A percentile compares a stretch with the other conserved stretches of the same genome.
Evolutionary conservation across 805 yeast species (phyloP).

Genomic region (Ogataea trehaloabstinens): DNA sequence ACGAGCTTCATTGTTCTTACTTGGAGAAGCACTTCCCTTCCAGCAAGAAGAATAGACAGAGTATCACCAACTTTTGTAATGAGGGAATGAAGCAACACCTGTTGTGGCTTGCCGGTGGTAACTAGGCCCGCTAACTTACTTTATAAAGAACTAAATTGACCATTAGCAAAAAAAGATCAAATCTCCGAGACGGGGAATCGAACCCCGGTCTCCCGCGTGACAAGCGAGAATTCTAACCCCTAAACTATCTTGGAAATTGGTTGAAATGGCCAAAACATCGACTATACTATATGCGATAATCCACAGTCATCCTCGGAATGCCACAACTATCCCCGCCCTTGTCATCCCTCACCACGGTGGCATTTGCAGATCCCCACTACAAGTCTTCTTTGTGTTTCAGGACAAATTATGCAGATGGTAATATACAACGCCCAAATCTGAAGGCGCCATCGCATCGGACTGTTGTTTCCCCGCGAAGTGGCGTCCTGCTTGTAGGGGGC

Average conservation of each 20-base stretch:
- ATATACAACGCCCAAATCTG: too few relatives aligned
- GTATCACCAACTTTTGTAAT: slow-evolving; percentile 22
- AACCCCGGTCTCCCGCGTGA: slow-evolving; percentile 45
- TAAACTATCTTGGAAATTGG: slow-evolving; percentile 37
- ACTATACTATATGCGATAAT: background rate
- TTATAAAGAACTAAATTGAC: background rate
- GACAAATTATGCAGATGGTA: too few relatives aligned
- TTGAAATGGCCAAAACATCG: background rate
- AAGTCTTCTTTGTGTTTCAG: too few relatives aligned
- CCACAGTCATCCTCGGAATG: too few relatives aligned
- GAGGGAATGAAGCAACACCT: slow-evolving; percentile 28
- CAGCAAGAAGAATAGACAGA: slow-evolving; percentile 10
- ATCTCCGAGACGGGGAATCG: slow-evolving; percentile 42
- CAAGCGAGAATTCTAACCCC: slow-evolving; percentile 43
- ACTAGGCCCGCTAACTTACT: slow-evolving; percentile 1
- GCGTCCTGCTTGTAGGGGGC: too few relatives aligned
- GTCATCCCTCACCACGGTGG: too few relatives aligned
- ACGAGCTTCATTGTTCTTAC: slow-evolving; percentile 26
- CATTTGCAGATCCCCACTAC: too few relatives aligned
- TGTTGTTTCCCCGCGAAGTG: too few relatives aligned
- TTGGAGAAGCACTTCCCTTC: slow-evolving; percentile 24
- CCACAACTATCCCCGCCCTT: too few relatives aligned
- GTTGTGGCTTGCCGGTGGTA: slow-evolving; percentile 26
- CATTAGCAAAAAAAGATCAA: background rate
- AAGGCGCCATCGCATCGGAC: too few relatives aligned